Conservation (phyloP, 192 early-diverging fungal species). For the Anaeromyces robustus region DNA sequence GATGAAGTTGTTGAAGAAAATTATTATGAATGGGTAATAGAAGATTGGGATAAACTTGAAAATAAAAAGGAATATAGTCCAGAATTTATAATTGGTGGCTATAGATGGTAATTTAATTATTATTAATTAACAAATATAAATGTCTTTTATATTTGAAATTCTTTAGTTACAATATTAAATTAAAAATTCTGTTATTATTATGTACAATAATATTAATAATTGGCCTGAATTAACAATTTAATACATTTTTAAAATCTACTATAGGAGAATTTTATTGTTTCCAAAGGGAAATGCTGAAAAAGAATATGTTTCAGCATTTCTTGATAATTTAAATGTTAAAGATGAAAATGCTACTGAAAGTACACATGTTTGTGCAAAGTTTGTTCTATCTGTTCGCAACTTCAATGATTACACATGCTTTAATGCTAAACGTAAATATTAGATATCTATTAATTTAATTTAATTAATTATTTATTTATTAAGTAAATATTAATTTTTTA, state of each 20-base stretch:
- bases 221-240: no score
- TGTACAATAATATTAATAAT: no score
- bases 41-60: background rate
- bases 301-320: slow-evolving; percentile 64
- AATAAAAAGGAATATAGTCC: background rate
- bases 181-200: no score
- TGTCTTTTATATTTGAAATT: no score
- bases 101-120: background rate
- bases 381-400: slow-evolving; percentile 63
- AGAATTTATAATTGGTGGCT: background rate
- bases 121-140: no score
- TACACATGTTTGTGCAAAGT: slow-evolving; percentile 75
- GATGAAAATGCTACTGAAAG: slow-evolving; percentile 17
- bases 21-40: background rate
- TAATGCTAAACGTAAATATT: background rate
- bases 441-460: no score
- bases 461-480: background rate
- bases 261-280: slow-evolving; percentile 76
- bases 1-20: background rate
- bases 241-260: background rate
- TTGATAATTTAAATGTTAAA: slow-evolving; percentile 66
- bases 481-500: slow-evolving; percentile 8
- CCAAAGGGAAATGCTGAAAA: slow-evolving; percentile 63
- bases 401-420: slow-evolving; percentile 33
- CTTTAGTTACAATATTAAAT: no score